phyloP scores from a whole-genome alignment of 1,284 basidiomycete species.

The Ganoderma meredithae region DNA sequence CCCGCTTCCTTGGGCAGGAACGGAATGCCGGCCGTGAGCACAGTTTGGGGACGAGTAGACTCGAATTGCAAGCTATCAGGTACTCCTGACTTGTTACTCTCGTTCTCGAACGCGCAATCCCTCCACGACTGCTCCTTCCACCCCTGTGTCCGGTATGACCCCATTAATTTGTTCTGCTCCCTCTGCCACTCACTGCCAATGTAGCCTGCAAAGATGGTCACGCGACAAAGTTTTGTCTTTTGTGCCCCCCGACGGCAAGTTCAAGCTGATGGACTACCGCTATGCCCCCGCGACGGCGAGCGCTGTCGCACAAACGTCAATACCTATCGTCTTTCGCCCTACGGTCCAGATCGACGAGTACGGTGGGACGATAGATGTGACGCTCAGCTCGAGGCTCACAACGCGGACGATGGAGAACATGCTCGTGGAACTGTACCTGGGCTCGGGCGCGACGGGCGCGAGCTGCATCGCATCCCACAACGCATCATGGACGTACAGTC shows the following conservation, averaged over 20 bases:
- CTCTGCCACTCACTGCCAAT: background rate
- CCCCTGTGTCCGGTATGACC: conserved; percentile 83
- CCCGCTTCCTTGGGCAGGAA: conserved; percentile 53
- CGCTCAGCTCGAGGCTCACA: conserved; percentile 71
- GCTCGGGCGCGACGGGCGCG: conserved; percentile 71
- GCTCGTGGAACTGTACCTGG: conserved; percentile 76
- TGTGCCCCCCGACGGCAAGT: conserved; percentile 93
- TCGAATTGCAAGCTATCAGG: conserved; percentile 86
- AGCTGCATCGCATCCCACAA: conserved; percentile 71
- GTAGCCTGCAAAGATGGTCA: conserved; percentile 82
- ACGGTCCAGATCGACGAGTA: conserved; percentile 65
- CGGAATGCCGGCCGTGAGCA: conserved; percentile 76
- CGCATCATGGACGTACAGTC: conserved; percentile 83
- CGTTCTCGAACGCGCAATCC: conserved; percentile 80
- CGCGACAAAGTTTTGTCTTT: conserved; percentile 87
- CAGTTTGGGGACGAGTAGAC: conserved; percentile 84
- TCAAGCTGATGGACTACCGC: conserved; percentile 88
- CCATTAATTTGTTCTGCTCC: background rate
- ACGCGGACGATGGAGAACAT: conserved; percentile 76
- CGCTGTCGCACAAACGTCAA: conserved; percentile 53
- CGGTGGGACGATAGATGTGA: conserved; percentile 76
- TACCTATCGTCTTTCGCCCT: conserved; percentile 75
- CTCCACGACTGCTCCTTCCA: conserved; percentile 89
- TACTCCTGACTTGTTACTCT: conserved; percentile 87
- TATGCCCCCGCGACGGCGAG: conserved; percentile 52